Evolutionary conservation across 257 asterid species (phyloP).

Genomic region (Plantago elongata): DNA sequence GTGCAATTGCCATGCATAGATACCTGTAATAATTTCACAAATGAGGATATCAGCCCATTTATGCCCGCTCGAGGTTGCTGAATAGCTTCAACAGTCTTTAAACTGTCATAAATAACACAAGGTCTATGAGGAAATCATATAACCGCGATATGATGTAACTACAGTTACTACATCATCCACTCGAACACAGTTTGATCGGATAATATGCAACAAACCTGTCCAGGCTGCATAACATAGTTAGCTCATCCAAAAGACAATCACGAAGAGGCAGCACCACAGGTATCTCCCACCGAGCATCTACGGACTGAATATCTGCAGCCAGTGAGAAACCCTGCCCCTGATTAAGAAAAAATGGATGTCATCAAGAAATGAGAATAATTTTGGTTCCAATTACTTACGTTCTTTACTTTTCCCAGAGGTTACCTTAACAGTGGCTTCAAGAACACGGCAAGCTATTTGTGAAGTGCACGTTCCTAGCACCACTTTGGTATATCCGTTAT

Average conservation of each 20-base stretch:
- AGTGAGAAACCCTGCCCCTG: slow-evolving; percentile 93
- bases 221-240: slow-evolving; percentile 65
- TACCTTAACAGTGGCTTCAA: slow-evolving; percentile 96
- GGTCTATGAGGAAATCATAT: slow-evolving; percentile 27
- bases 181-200: not conserved
- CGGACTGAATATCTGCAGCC: slow-evolving; percentile 88
- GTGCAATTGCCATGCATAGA: not conserved
- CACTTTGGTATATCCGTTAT: slow-evolving; percentile 79
- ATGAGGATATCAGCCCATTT: slow-evolving; percentile 73
- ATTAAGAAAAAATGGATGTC: slow-evolving; percentile 7
- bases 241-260: slow-evolving; percentile 78
- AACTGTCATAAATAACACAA: slow-evolving; percentile 44
- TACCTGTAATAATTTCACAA: slow-evolving; percentile 88
- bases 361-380: not conserved
- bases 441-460: slow-evolving; percentile 85
- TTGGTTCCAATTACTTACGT: not conserved
- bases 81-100: slow-evolving; percentile 56
- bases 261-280: slow-evolving; percentile 86
- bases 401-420: not conserved
- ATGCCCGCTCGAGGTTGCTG: slow-evolving; percentile 53
- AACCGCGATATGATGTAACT: slow-evolving; percentile 6
- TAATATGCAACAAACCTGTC: slow-evolving; percentile 53
- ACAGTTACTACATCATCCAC: slow-evolving; percentile 6
- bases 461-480: slow-evolving; percentile 74
- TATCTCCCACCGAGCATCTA: slow-evolving; percentile 81